Evolutionary conservation across 2,329 filamentous ascomycete species (phyloP).

Genomic region (Allantophomopsis cytisporea): DNA sequence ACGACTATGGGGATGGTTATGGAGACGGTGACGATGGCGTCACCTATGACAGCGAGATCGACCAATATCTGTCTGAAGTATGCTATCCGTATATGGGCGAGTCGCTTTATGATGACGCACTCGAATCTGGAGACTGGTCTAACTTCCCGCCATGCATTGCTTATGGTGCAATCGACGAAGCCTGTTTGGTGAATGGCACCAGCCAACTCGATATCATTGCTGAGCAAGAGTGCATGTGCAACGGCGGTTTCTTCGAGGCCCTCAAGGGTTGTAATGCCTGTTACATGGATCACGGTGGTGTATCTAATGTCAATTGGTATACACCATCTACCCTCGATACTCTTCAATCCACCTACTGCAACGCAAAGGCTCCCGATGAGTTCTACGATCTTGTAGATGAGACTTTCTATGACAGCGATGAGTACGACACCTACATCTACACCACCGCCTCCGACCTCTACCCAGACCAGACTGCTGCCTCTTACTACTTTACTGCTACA

Average conservation of each 20-base stretch:
- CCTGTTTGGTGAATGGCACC: constrained; percentile 3
- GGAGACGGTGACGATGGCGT: too few relatives aligned
- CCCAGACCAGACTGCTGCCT: constrained; percentile 1
- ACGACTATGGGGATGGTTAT: too few relatives aligned
- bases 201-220: constrained; percentile 2
- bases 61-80: too few relatives aligned
- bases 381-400: neutral
- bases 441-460: constrained; percentile 1
- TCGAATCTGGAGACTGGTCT: too few relatives aligned
- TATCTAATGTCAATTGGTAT: neutral
- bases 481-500: constrained; percentile 2
- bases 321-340: neutral
- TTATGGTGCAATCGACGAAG: neutral
- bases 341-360: neutral
- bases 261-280: constrained; percentile 1
- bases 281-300: neutral
- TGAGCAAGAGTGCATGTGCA: constrained; percentile 4
- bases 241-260: constrained; percentile 2
- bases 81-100: too few relatives aligned
- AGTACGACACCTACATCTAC: neutral
- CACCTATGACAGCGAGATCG: too few relatives aligned
- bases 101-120: too few relatives aligned
- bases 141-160: too few relatives aligned
- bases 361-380: neutral
- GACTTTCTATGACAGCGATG: neutral